Evolutionary conservation across 352 stramenopile genomes (phyloP).

Genomic region (Discostella stelligera): DNA sequence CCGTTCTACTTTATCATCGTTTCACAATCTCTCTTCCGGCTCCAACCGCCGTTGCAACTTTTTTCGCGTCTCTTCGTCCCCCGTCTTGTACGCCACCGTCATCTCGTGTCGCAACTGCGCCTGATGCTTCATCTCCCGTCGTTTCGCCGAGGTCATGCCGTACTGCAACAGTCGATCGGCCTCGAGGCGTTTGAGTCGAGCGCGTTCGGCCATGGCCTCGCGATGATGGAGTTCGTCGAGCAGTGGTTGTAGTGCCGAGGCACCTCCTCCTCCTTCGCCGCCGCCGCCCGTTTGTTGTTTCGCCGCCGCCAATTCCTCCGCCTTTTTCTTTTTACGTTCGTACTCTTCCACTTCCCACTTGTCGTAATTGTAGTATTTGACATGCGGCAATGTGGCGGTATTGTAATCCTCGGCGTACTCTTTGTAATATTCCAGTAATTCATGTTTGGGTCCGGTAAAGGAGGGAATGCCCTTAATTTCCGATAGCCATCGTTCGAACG

Average conservation of each 20-base stretch:
- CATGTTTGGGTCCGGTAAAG: slow-evolving; percentile 74
- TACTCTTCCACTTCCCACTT: slow-evolving; percentile 96
- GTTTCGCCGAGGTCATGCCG: slow-evolving; percentile 65
- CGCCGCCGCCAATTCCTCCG: slow-evolving; percentile 15
- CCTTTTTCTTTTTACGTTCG: slow-evolving; percentile 63
- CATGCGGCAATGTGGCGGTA: slow-evolving; percentile 93
- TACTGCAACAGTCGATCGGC: slow-evolving; percentile 48
- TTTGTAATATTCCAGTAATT: slow-evolving; percentile 80
- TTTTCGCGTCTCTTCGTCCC: slow-evolving; percentile 66
- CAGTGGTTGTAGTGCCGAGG: slow-evolving; percentile 4
- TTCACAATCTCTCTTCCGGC: slow-evolving; percentile 43
- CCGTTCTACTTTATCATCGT: slow-evolving; percentile 9
- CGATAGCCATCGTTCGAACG: slow-evolving; percentile 92
- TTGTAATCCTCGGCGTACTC: slow-evolving; percentile 97
- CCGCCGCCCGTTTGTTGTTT: background rate
- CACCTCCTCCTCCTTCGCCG: background rate
- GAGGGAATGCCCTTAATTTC: slow-evolving; percentile 88
- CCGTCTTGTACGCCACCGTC: slow-evolving; percentile 76
- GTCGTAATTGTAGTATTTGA: slow-evolving; percentile 97
- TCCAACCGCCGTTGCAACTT: slow-evolving; percentile 71
- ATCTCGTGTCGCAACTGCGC: slow-evolving; percentile 71
- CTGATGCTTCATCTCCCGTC: slow-evolving; percentile 80
- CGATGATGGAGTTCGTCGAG: slow-evolving; percentile 53
- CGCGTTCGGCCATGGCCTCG: slow-evolving; percentile 44
- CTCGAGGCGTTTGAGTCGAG: slow-evolving; percentile 40